Evolutionary conservation across 2,329 filamentous ascomycete species (phyloP).

Genomic region (Raffaelea arxii): DNA sequence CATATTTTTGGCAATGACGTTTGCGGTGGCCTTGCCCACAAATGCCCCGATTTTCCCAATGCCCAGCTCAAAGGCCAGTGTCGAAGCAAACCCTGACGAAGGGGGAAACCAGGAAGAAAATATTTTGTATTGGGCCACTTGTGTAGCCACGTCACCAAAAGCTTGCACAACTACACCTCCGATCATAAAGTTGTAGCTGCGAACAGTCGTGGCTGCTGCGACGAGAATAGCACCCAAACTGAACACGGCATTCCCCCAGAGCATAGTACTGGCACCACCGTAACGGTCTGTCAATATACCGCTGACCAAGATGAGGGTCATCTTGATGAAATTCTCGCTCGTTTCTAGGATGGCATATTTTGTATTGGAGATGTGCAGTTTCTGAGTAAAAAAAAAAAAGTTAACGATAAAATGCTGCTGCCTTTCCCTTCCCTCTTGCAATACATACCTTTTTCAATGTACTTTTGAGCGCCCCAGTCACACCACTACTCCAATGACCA

Average conservation of each 20-base stretch:
- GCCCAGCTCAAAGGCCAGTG: slow-evolving; percentile 48
- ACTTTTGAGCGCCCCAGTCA: slow-evolving; percentile 12
- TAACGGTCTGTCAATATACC: slow-evolving; percentile 37
- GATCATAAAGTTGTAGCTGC: slow-evolving; percentile 52
- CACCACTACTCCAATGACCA: slow-evolving; percentile 11
- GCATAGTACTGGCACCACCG: slow-evolving; percentile 42
- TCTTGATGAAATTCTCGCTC: slow-evolving; percentile 54
- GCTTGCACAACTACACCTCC: slow-evolving; percentile 44
- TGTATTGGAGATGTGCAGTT: slow-evolving; percentile 49
- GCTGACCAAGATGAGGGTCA: slow-evolving; percentile 41
- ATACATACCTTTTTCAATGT: slow-evolving; percentile 9
- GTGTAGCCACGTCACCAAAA: slow-evolving; percentile 53
- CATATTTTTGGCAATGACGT: slow-evolving; percentile 12
- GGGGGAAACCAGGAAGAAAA: slow-evolving; percentile 57
- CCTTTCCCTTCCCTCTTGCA: no score
- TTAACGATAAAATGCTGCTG: no score
- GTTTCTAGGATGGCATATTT: slow-evolving; percentile 50
- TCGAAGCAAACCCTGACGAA: slow-evolving; percentile 51
- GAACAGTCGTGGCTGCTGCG: slow-evolving; percentile 44
- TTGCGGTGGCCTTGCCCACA: slow-evolving; percentile 35
- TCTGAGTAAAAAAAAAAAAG: slow-evolving; percentile 2
- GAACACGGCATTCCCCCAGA: slow-evolving; percentile 53
- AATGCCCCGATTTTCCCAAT: slow-evolving; percentile 53
- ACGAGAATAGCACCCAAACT: slow-evolving; percentile 48
- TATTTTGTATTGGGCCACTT: slow-evolving; percentile 55